Conservation (phyloP, 202 grass and related monocot genomes). For the Dendrocalamus latiflorus region DNA sequence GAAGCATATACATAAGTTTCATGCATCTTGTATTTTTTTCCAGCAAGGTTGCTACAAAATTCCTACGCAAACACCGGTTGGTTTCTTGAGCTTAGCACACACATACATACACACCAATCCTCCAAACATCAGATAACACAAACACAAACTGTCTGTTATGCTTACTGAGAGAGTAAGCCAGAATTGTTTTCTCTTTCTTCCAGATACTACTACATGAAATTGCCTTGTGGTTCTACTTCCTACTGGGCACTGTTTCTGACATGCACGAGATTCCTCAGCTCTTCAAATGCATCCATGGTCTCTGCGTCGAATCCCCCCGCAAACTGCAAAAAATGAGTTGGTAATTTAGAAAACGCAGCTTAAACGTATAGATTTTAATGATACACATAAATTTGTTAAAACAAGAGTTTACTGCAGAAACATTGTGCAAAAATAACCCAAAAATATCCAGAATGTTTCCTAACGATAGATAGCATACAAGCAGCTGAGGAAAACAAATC, state of each 20-base stretch:
- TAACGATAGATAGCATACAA: too few relatives aligned
- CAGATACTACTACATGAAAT: not conserved
- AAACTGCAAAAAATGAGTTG: too few relatives aligned
- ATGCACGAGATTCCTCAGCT: slow-evolving; percentile 89
- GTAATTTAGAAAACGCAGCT: too few relatives aligned
- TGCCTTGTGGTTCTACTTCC: not conserved
- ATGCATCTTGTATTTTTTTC: not conserved
- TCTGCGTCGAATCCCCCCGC: too few relatives aligned
- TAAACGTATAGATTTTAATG: too few relatives aligned
- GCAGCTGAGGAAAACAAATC: too few relatives aligned
- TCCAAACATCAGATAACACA: slow-evolving; percentile 16
- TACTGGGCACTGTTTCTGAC: slow-evolving; percentile 73
- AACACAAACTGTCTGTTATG: not conserved
- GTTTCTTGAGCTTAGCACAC: slow-evolving; percentile 12
- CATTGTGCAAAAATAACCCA: too few relatives aligned
- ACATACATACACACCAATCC: slow-evolving; percentile 5
- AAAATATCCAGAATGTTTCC: too few relatives aligned
- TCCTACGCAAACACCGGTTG: not conserved
- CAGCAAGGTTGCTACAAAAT: slow-evolving; percentile 32
- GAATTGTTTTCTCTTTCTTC: not conserved
- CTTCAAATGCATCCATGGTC: slow-evolving; percentile 92
- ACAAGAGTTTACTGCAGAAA: too few relatives aligned
- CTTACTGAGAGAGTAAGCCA: slow-evolving; percentile 88
- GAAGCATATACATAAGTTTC: not conserved
- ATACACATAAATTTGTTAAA: too few relatives aligned